Percentiles rank a stretch among this genome's conserved stretches.
phyloP scores from a whole-genome alignment of 2,329 filamentous ascomycete species.

The Fusarium scirpi region DNA sequence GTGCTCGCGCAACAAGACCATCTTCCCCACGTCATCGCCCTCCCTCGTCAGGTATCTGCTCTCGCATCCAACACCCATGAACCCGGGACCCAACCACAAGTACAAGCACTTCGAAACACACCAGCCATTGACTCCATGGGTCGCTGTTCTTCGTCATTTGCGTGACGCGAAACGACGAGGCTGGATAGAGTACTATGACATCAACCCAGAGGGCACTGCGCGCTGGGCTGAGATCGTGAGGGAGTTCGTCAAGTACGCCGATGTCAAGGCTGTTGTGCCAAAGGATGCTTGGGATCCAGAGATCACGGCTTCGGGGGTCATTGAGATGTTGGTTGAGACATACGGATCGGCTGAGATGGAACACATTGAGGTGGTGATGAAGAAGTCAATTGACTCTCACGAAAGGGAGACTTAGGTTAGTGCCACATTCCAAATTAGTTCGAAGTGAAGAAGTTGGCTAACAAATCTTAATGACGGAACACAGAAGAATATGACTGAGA shows the following conservation, averaged over 20 bases:
- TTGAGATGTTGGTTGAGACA: conserved; percentile 8
- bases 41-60: conserved; percentile 8
- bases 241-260: neutral
- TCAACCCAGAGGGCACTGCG: conserved; percentile 1
- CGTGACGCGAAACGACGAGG: conserved; percentile 15
- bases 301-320: conserved; percentile 3
- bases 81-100: conserved; percentile 5
- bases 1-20: conserved; percentile 20
- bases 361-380: neutral
- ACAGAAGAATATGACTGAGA: no score
- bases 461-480: neutral
- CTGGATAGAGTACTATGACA: conserved; percentile 20
- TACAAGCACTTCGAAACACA: conserved; percentile 18
- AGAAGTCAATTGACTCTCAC: neutral
- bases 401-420: no score
- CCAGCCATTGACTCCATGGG: neutral
- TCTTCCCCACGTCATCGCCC: conserved; percentile 9
- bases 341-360: conserved; percentile 4
- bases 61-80: neutral
- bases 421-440: neutral
- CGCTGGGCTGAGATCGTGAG: conserved; percentile 7
- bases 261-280: neutral
- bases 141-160: conserved; percentile 10
- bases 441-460: neutral
- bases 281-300: conserved; percentile 18